Conservation (phyloP, 805 yeast species). For the Wickerhamomyces alni region DNA sequence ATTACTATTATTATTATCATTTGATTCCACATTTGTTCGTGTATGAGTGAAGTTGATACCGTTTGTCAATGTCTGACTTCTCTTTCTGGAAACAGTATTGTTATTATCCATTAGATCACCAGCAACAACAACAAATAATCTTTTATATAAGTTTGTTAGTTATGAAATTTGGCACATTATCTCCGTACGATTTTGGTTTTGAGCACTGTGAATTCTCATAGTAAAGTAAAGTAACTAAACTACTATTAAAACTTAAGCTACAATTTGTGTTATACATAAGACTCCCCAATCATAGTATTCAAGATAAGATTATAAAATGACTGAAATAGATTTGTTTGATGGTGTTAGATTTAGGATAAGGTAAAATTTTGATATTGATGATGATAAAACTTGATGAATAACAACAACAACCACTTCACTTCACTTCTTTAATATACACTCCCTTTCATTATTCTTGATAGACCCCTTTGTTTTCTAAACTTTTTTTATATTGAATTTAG, state of each 20-base stretch:
- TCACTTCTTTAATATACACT: neutral
- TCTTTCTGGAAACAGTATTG: constrained; percentile 8
- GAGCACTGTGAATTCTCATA: no score
- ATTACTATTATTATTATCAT: neutral
- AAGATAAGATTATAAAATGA: constrained; percentile 1
- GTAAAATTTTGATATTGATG: neutral
- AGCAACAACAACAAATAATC: no score
- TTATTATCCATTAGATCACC: neutral
- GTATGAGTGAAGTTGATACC: constrained; percentile 23
- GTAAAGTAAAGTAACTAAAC: no score
- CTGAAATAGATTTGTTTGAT: neutral
- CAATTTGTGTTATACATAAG: neutral
- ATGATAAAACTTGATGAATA: neutral
- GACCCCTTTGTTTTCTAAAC: neutral
- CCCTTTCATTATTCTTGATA: neutral
- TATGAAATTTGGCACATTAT: no score
- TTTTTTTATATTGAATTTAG: constrained; percentile 39
- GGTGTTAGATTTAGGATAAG: constrained; percentile 1
- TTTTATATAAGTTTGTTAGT: no score
- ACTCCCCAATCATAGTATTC: neutral
- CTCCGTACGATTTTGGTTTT: no score
- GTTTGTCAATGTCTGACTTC: constrained; percentile 23
- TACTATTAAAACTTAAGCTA: no score
- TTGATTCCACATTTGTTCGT: constrained; percentile 3
- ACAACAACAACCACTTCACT: neutral